Base-by-base conservation (phyloP, 2,329 filamentous ascomycete genomes). In the Coniochaeta hoffmannii region DNA sequence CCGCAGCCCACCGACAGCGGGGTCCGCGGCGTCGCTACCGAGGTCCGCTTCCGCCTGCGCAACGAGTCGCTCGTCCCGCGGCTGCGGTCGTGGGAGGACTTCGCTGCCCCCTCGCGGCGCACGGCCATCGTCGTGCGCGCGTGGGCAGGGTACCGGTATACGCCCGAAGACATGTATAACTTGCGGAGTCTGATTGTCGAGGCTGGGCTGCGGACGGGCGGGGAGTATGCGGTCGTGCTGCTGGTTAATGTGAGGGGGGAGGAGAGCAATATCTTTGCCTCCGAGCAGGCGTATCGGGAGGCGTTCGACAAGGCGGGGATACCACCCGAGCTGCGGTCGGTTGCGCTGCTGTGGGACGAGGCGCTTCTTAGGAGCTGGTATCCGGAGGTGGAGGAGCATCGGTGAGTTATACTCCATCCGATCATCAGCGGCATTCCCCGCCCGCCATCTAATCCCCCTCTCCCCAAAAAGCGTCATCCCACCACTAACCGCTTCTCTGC, bases 271-370 rank as follows among this genome's bases (percentile, higher is more conserved):
- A 80, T 86, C 61, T 83, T 80, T 73, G 72, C 75, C 8, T 77
- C 77, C 22, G 66, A 75, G 22, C 73, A 75, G 50, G 68, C 71
- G 62, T 88, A 75, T 71, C 73, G 71, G 65, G 77, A 71, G 68
- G 83, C 67, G 55, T 78, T 77, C 64, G 46, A 59, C 22, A 69
- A 76, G 56, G 73, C 76, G 49, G 77, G 76, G 58, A 73, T 83
- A 15, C 80, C 86, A 1, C 73, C 79, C 60, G 86, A 89, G 63
- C 87, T 89, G 67, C 81, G 76, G 65, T 83, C 83, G 56, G 84
- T 89, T 71, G 80, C 81, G n/a, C 81, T 82, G 0, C 73, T 89
- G 12, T 89, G 86, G 86, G 86, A 84, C 10, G 83, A 87, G 64
- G 70, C 76, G 57, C 80, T 88, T 66, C 87, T 89, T 78, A 70